Evolutionary conservation across 805 yeast species (phyloP).

Genomic region (Wickerhamiella sergipiensis): DNA sequence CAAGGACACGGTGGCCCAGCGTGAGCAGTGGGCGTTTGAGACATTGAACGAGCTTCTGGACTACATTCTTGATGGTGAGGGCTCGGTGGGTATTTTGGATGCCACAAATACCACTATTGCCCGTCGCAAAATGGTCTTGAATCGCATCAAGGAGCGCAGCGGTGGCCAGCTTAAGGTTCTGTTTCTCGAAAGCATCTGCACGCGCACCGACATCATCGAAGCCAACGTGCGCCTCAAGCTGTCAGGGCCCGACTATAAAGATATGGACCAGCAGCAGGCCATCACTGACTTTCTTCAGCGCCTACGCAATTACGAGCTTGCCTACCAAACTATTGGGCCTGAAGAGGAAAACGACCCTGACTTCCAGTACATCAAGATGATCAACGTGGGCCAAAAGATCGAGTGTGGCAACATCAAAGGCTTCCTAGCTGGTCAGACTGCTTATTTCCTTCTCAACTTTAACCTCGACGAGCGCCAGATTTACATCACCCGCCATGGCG

Average conservation of each 20-base stretch:
- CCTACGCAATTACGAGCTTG: conserved; percentile 69
- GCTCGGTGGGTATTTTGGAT: conserved; percentile 87
- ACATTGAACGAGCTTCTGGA: conserved; percentile 75
- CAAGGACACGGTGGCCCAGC: conserved; percentile 41
- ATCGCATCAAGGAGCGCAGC: conserved; percentile 26
- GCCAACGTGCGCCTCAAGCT: conserved; percentile 73
- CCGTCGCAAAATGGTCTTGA: conserved; percentile 51
- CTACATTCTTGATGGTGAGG: conserved; percentile 64
- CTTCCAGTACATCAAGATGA: conserved; percentile 85
- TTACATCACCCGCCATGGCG: conserved; percentile 94
- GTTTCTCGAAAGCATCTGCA: conserved; percentile 77
- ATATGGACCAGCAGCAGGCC: conserved; percentile 73
- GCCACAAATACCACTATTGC: conserved; percentile 78
- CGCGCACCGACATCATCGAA: conserved; percentile 65
- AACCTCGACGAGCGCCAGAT: conserved; percentile 80
- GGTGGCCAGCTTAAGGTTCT: conserved; percentile 50
- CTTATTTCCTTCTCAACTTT: conserved; percentile 78
- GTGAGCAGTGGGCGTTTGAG: conserved; percentile 95
- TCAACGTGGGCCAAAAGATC: conserved; percentile 87
- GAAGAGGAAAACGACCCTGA: conserved; percentile 46
- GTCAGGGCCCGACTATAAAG: conserved; percentile 82
- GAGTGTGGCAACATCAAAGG: conserved; percentile 83
- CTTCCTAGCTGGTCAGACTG: conserved; percentile 83
- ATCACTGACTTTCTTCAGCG: conserved; percentile 71
- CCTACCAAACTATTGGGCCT: conserved; percentile 82